Evolutionary conservation across 2,329 filamentous ascomycete genomes (phyloP).

Genomic region (Alternaria infectoria): DNA sequence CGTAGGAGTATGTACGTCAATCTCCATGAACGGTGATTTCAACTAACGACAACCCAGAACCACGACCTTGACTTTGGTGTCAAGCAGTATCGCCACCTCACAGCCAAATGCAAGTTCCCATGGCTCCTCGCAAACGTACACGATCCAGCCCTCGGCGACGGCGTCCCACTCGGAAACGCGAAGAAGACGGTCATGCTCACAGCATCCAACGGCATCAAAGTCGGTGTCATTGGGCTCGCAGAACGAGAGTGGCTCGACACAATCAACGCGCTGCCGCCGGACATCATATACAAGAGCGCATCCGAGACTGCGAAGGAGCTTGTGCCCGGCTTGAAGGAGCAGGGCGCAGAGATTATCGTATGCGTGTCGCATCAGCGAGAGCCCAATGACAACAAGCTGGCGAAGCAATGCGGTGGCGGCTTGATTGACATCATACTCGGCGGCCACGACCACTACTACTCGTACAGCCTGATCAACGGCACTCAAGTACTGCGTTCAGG

Average conservation of each 20-base stretch:
- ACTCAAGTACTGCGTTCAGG: slow-evolving; percentile 87
- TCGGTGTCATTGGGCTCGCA: slow-evolving; percentile 83
- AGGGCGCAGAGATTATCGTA: slow-evolving; percentile 83
- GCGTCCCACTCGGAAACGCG: slow-evolving; percentile 77
- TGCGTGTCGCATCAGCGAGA: slow-evolving; percentile 86
- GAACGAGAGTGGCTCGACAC: slow-evolving; percentile 90
- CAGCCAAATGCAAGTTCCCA: slow-evolving; percentile 78
- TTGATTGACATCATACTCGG: slow-evolving; percentile 85
- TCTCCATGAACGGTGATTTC: background rate
- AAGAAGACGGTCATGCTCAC: slow-evolving; percentile 78
- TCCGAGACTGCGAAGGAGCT: slow-evolving; percentile 76
- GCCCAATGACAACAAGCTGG: slow-evolving; percentile 87
- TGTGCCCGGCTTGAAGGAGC: slow-evolving; percentile 72
- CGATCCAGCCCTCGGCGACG: slow-evolving; percentile 79
- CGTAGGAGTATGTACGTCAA: slow-evolving; percentile 68
- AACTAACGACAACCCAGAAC: slow-evolving; percentile 61
- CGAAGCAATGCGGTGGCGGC: slow-evolving; percentile 71
- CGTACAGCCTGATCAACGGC: slow-evolving; percentile 76
- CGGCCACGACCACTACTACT: slow-evolving; percentile 90
- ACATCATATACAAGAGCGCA: slow-evolving; percentile 82
- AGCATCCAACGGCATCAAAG: slow-evolving; percentile 81
- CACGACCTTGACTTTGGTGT: slow-evolving; percentile 94
- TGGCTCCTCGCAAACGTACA: slow-evolving; percentile 91
- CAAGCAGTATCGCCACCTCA: slow-evolving; percentile 75
- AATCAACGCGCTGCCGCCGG: slow-evolving; percentile 82